Evolutionary conservation across 805 yeast genomes (phyloP), one percentile per base, ranked within the genome.

Genomic region (Lipomyces spencermartinsiae): DNA sequence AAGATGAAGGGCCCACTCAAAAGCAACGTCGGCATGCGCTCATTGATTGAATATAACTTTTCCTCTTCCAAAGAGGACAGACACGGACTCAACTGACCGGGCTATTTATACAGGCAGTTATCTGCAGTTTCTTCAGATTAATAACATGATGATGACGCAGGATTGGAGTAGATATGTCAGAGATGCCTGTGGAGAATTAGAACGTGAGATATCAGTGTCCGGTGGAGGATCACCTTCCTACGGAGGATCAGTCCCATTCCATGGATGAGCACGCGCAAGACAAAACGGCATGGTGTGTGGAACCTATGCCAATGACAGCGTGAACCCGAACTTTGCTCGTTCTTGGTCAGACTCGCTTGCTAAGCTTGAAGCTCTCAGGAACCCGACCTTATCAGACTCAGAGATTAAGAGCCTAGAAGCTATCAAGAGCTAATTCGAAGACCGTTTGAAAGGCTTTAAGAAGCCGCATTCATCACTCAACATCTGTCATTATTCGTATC

Each of bases 1-100:
- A 37, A 37, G 46, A 37, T 37, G 46, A 16, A 37, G 46, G 46
- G 46, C 46, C n/a, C 46, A 37, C 46, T 37, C 46, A 37, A 37
- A 37, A 37, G 46, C 46, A 37, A 14, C 46, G 46, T 4, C 46
- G 46, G 46, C 35, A 34, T 34, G 35, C 35, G 35, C 35, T 34
- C 35, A 34, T 34, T 34, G 35, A 8, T 34, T 34, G 35, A n/a
- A n/a, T n/a, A n/a, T n/a, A 34, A 2, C 35, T 34, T 34, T 34
- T 34, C 35, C 4, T 34, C 35, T 34, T 34, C 35, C 35, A 34
- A 34, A 34, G 35, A 34, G 35, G n/a, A n/a, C n/a, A n/a, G 35
- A 34, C 35, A 34, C 35, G 35, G 35, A 34, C 35, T 34, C 35
- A 34, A 34, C 35, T 34, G 2, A 34, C 35, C 1, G 35, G 35